Evolutionary conservation across 306 rosid species (phyloP), one percentile per base, ranked within the genome.

Genomic region (Styphnolobium japonicum): DNA sequence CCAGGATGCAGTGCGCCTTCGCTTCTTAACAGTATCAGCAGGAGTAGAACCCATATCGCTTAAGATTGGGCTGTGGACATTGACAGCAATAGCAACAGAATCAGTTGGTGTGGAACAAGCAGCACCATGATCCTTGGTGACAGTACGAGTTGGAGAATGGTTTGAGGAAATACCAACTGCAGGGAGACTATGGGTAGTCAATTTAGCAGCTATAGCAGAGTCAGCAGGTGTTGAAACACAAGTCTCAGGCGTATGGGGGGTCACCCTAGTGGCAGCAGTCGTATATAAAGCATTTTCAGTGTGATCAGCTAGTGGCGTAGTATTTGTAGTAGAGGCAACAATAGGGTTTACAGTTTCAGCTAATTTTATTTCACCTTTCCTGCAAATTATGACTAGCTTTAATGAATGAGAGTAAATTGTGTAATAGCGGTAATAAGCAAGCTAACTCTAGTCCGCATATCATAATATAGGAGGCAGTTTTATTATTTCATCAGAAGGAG

Each of bases 11-110:
- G 77, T 46, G 3, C 87, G 87, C 63, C 90, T 82, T 15, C 90
- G 80, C 67, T 89, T 89, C 90, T 89, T 89, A 37, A 89, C 90
- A 1, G 90, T 78, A 77, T 86, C 92, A 34, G 92, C 90, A 10
- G 92, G 92, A 42, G 86, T 86, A 16, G 86, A 73, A 39, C 71
- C 49, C 85, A 86, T 67, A 77, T 89, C 83, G 43, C 76, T 22
- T 53, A 52, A 0, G 40, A 55, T 31, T 67, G 63, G 65, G 51
- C 52, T 43, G 46, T 53, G 75, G 22, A 55, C 76, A 67, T 71
- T 82, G 27, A 78, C 22, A 56, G 65, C 33, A 58, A 23, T 58
- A 39, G 84, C 53, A 31, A 39, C 8, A 3, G 77, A 67, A 77
- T 68, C 68, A 15, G 79, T 14, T 42, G 81, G 85, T 66, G 22